Percentiles rank a stretch among this genome's conserved stretches.
Conservation (phyloP, 2,329 filamentous ascomycete genomes). For the Fusarium redolens region DNA sequence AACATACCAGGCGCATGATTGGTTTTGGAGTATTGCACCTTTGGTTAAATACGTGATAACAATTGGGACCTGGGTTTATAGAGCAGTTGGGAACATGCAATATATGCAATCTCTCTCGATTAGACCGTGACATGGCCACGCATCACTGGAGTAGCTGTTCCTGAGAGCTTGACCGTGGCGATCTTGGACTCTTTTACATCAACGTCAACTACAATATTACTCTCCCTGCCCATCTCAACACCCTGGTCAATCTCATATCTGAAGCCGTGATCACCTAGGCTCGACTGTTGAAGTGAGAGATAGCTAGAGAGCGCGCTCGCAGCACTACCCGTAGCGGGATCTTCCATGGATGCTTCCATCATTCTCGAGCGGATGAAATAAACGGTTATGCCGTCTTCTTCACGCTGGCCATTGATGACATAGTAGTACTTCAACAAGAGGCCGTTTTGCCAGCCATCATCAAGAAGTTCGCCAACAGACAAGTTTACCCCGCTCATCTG, state of each 20-base stretch:
- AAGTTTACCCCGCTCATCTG: slow-evolving; percentile 50
- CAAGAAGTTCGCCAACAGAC: slow-evolving; percentile 53
- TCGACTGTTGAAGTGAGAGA: slow-evolving; percentile 58
- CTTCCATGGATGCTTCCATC: slow-evolving; percentile 64
- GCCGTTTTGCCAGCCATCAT: slow-evolving; percentile 64
- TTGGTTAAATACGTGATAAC: neutral
- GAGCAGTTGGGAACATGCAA: neutral
- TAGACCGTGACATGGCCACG: slow-evolving; percentile 48
- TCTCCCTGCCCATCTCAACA: slow-evolving; percentile 73
- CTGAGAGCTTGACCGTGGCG: slow-evolving; percentile 48
- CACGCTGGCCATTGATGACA: slow-evolving; percentile 54
- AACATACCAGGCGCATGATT: slow-evolving; percentile 44
- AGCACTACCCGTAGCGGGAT: slow-evolving; percentile 73
- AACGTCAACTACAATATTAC: slow-evolving; percentile 63
- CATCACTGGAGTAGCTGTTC: slow-evolving; percentile 52
- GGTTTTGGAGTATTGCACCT: slow-evolving; percentile 22
- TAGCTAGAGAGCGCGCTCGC: slow-evolving; percentile 68
- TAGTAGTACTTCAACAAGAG: slow-evolving; percentile 71
- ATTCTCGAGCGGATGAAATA: slow-evolving; percentile 68
- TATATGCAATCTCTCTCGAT: neutral
- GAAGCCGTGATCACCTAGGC: slow-evolving; percentile 46
- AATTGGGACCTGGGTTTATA: neutral
- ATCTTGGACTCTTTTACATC: slow-evolving; percentile 47
- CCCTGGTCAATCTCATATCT: slow-evolving; percentile 71
- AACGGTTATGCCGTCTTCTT: slow-evolving; percentile 43